Percentiles rank a stretch among this genome's conserved stretches.
phyloP scores from a whole-genome alignment of 768 basidiomycete species.

The Mycena vitilis region DNA sequence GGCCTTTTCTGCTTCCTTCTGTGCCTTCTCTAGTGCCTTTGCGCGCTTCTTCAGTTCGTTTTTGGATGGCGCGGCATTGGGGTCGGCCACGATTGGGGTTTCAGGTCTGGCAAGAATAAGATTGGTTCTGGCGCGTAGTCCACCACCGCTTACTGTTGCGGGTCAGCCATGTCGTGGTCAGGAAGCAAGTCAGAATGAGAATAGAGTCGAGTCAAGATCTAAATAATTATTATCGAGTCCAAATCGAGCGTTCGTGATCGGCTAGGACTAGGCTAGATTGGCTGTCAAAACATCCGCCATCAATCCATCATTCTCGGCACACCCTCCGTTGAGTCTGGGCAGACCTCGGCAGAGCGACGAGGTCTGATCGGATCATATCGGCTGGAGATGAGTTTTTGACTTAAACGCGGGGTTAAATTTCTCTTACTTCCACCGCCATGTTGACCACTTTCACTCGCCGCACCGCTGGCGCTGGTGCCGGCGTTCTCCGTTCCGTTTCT shows the following conservation, averaged over 20 bases:
- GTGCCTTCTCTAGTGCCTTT: slow-evolving; percentile 91
- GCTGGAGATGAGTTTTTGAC: background rate
- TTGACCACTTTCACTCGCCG: slow-evolving; percentile 65
- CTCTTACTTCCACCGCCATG: slow-evolving; percentile 46
- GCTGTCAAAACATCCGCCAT: too few species aligned
- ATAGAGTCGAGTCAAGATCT: slow-evolving; percentile 18
- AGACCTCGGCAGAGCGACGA: too few species aligned
- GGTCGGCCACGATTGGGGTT: slow-evolving; percentile 38
- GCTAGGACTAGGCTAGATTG: too few species aligned
- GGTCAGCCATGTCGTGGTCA: slow-evolving; percentile 30
- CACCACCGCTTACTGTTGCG: slow-evolving; percentile 24
- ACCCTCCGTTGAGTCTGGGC: too few species aligned
- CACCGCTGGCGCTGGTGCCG: slow-evolving; percentile 49
- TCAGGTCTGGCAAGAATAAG: slow-evolving; percentile 10
- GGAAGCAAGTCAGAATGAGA: slow-evolving; percentile 9
- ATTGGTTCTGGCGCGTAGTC: background rate
- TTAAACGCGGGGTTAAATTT: slow-evolving; percentile 1
- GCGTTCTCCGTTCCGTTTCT: slow-evolving; percentile 64
- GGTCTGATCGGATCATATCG: too few species aligned
- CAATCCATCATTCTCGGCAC: too few species aligned
- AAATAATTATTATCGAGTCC: background rate
- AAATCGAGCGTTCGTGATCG: background rate
- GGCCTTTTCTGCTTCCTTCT: slow-evolving; percentile 88
- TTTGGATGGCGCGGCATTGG: slow-evolving; percentile 74
- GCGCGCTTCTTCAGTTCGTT: slow-evolving; percentile 91